These are phyloP conservation scores for Cercospora citrullina DNA, from an alignment of 2,329 filamentous ascomycete species.

Conservation along the genomic window DNA sequence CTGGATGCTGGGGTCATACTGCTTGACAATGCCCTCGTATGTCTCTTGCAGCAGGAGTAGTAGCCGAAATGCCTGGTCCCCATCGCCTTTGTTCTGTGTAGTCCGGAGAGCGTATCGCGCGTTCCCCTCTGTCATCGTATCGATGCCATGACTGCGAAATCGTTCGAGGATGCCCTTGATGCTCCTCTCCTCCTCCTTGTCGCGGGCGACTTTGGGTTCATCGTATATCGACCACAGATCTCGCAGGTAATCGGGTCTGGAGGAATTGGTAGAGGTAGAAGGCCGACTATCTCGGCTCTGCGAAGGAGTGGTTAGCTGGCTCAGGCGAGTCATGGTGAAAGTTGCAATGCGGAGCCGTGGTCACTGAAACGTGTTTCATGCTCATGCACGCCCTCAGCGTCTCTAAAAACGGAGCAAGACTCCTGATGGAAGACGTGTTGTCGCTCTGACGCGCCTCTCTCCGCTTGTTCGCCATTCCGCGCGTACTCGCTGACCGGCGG, in stretches of 20 bases:
- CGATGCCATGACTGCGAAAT: conserved; percentile 55
- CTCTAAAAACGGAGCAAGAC: conserved; percentile 6
- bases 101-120: conserved; percentile 62
- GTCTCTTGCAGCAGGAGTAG: conserved; percentile 78
- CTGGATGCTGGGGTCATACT: conserved; percentile 68
- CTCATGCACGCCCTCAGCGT: not conserved
- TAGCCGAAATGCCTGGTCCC: conserved; percentile 73
- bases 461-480: not conserved
- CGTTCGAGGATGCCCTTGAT: conserved; percentile 56
- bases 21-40: conserved; percentile 72
- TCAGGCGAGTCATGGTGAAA: conserved; percentile 1
- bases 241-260: conserved; percentile 61
- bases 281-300: conserved; percentile 19
- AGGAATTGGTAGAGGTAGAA: conserved; percentile 6
- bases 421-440: conserved; percentile 3
- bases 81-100: conserved; percentile 64
- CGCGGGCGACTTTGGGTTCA: conserved; percentile 53
- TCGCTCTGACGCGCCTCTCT: not conserved
- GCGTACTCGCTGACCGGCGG: not conserved
- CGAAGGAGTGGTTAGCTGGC: conserved; percentile 15
- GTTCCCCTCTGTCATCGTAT: conserved; percentile 61
- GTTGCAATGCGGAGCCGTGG: conserved; percentile 8
- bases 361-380: conserved; percentile 12
- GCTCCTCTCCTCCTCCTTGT: conserved; percentile 59
- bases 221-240: conserved; percentile 63